Evolutionary conservation across 345 rosid species (phyloP), one percentile per base, ranked within the genome.

Genomic region (Gossypioides kirkii): DNA sequence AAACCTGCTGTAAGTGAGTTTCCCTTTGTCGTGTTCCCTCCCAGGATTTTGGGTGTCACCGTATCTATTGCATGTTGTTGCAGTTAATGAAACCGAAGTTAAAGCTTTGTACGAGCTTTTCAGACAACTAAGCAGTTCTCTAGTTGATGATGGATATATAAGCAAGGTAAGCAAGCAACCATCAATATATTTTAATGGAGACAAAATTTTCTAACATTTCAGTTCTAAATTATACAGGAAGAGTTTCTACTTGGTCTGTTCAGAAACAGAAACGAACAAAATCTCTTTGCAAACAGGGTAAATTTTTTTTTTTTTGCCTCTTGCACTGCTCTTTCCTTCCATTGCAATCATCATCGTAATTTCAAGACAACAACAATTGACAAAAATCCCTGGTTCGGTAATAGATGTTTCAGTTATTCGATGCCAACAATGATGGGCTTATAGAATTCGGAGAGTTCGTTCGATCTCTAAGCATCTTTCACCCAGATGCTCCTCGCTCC

Each of bases 391-490:
- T 50, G 52, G 16, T 42, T 71, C n/a, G 11, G 26, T 23, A 23
- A 59, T 60, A 86, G 94, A 74, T 91, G 6, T 91, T 91, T 80
- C 77, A 82, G 55, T 73, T 91, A 82, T 88, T 89, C 72, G 95
- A 91, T 73, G 75, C 72, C 72, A 89, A 89, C 72, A 70, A 78
- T 8, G 87, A 89, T 66, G 93, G 90, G 50, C 83, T 82, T 66
- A 81, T 87, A 36, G 95, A 87, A 47, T 90, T 92, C 56, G 87
- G 76, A 60, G 97, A 91, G 82, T 90, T 91, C 73, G 87, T 90
- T 69, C 84, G 77, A 71, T 81, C 97, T 42, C 79, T 91, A 16
- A 86, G 87, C 73, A 55, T 86, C 61, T 91, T 91, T 83, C 97
- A 89, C 73, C 95, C 91, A 20, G 55, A 82, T 71, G 91, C 94